A percentile compares a stretch with the other conserved stretches of the same genome.
These are phyloP conservation scores for Gynostemma pentaphyllum DNA, from an alignment of 306 rosid species.

Conservation along the genomic window DNA sequence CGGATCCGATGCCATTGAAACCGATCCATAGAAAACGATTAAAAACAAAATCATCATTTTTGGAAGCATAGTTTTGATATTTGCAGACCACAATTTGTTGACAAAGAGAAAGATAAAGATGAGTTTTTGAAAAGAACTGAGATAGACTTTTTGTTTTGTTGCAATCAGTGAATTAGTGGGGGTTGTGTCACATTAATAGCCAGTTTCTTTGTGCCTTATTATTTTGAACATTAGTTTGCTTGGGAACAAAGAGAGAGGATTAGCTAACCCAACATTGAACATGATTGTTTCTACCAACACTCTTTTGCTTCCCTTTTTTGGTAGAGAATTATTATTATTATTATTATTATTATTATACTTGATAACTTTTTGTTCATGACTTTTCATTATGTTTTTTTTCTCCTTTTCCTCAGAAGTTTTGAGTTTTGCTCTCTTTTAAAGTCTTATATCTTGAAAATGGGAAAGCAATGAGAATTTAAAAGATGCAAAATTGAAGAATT, in stretches of 20 bases:
- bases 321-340: no score
- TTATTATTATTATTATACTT: neutral
- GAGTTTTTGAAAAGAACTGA: neutral
- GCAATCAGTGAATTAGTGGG: neutral
- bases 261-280: slow-evolving; percentile 25
- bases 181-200: slow-evolving; percentile 8
- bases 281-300: slow-evolving; percentile 14
- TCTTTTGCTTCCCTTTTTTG: slow-evolving; percentile 8
- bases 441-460: no score
- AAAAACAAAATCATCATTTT: slow-evolving; percentile 12
- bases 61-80: slow-evolving; percentile 17
- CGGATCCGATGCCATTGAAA: slow-evolving; percentile 59
- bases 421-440: no score
- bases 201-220: neutral
- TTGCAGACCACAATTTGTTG: neutral
- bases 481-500: no score
- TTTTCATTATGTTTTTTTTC: neutral
- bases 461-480: neutral
- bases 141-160: no score
- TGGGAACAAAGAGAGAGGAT: slow-evolving; percentile 19
- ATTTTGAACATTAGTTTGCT: slow-evolving; percentile 17
- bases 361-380: neutral
- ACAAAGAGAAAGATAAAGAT: neutral
- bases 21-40: slow-evolving; percentile 21
- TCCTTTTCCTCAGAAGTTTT: no score